Conservation (phyloP, 106 monocot genomes). For the Allium sativum region DNA sequence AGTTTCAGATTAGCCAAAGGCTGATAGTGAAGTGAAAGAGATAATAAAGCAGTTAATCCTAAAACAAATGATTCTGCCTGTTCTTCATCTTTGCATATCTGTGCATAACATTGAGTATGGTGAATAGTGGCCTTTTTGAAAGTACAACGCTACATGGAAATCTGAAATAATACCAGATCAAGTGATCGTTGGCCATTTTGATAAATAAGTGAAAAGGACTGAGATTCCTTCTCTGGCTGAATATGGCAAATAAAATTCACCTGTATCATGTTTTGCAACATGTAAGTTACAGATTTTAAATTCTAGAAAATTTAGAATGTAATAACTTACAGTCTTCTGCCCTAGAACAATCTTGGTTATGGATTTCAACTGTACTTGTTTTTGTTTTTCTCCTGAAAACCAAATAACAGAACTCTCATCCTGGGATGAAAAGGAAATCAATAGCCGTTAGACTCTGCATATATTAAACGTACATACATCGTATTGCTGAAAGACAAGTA, state of each 20-base stretch:
- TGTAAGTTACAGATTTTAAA: not conserved
- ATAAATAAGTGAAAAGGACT: constrained; percentile 63
- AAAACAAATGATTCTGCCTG: constrained; percentile 69
- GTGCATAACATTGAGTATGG: not conserved
- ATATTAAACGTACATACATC: too few relatives aligned
- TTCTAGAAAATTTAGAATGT: not conserved
- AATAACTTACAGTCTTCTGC: constrained; percentile 53
- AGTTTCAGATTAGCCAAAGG: constrained; percentile 21
- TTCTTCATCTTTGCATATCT: constrained; percentile 85
- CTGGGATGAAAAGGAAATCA: constrained; percentile 15
- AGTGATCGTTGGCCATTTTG: constrained; percentile 58
- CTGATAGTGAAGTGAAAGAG: constrained; percentile 22
- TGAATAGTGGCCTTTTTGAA: not conserved
- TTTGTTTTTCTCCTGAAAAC: constrained; percentile 60
- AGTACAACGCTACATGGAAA: not conserved
- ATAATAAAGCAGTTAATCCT: constrained; percentile 47
- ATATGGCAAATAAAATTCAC: constrained; percentile 56
- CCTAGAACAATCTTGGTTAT: constrained; percentile 44
- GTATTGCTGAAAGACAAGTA: too few relatives aligned
- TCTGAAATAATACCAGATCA: constrained; percentile 39
- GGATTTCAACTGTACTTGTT: constrained; percentile 33
- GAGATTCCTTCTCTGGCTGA: constrained; percentile 45
- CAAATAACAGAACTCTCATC: constrained; percentile 64
- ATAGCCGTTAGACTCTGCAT: too few relatives aligned
- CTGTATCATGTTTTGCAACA: constrained; percentile 19